Evolutionary conservation across 2,329 filamentous ascomycete genomes (phyloP).

Genomic region (Phoma sp.): DNA sequence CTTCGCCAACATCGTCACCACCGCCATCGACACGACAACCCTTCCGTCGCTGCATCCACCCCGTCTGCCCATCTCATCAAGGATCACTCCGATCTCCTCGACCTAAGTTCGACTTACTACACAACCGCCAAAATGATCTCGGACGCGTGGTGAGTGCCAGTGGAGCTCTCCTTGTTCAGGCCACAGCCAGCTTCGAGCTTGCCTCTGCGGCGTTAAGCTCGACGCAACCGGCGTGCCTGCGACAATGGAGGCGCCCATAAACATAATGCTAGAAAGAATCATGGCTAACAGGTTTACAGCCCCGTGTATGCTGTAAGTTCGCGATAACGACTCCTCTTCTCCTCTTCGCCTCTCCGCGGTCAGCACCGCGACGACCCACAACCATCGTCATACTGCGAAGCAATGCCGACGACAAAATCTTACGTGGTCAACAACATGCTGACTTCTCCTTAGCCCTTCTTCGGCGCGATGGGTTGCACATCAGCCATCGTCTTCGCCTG

Average conservation of each 20-base stretch:
- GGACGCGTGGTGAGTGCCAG: constrained; percentile 77
- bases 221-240: constrained; percentile 33
- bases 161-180: constrained; percentile 37
- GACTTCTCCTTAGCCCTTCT: constrained; percentile 72
- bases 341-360: constrained; percentile 25
- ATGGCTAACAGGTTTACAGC: constrained; percentile 60
- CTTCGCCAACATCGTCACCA: constrained; percentile 47
- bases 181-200: constrained; percentile 47
- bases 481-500: constrained; percentile 96
- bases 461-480: constrained; percentile 96
- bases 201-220: constrained; percentile 43
- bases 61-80: constrained; percentile 38
- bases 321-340: constrained; percentile 25
- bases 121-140: constrained; percentile 69
- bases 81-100: constrained; percentile 31
- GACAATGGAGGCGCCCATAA: constrained; percentile 15
- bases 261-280: constrained; percentile 5
- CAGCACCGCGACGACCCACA: constrained; percentile 25
- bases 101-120: constrained; percentile 26
- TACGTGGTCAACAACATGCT: constrained; percentile 22
- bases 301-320: constrained; percentile 98
- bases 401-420: constrained; percentile 11
- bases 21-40: constrained; percentile 36
- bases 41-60: constrained; percentile 37
- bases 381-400: constrained; percentile 17